phyloP scores from a whole-genome alignment of 1,284 basidiomycete genomes.

The Cutaneotrichosporon dermatis region DNA sequence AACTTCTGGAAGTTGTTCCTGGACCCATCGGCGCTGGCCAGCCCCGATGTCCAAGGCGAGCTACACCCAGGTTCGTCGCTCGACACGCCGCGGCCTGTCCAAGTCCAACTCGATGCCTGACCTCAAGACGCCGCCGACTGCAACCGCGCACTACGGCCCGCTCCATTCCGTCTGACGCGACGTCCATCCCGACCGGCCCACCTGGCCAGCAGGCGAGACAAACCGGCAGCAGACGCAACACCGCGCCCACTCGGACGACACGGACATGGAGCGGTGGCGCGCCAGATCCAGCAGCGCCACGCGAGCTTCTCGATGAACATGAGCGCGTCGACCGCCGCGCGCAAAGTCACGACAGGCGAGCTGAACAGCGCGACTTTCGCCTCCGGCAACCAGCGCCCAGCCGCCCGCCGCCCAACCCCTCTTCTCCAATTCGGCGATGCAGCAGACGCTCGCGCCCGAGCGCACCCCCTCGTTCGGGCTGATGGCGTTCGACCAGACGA shows the following conservation, averaged over 20 bases:
- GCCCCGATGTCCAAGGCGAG: constrained; percentile 34
- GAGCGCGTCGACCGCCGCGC: constrained; percentile 15
- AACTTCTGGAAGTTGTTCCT: constrained; percentile 46
- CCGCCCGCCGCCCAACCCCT: constrained; percentile 16
- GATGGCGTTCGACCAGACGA: neutral
- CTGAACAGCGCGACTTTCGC: constrained; percentile 9
- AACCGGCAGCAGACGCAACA: neutral
- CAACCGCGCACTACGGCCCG: neutral
- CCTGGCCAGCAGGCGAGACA: neutral
- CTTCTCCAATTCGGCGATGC: constrained; percentile 30
- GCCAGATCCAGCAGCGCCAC: constrained; percentile 40
- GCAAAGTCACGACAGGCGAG: constrained; percentile 3
- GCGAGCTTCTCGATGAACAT: constrained; percentile 27
- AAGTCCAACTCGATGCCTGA: constrained; percentile 45
- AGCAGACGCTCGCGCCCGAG: constrained; percentile 47
- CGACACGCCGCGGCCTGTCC: constrained; percentile 11
- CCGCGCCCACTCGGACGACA: constrained; percentile 6
- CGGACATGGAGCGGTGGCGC: constrained; percentile 32
- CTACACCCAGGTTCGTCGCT: neutral
- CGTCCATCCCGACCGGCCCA: neutral
- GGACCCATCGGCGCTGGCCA: constrained; percentile 21
- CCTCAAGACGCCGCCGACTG: constrained; percentile 27
- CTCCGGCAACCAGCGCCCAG: neutral
- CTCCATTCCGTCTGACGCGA: neutral
- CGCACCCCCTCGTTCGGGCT: constrained; percentile 40